Conservation (phyloP, 176 grass and related monocot species). For the Melocanna baccifera region DNA sequence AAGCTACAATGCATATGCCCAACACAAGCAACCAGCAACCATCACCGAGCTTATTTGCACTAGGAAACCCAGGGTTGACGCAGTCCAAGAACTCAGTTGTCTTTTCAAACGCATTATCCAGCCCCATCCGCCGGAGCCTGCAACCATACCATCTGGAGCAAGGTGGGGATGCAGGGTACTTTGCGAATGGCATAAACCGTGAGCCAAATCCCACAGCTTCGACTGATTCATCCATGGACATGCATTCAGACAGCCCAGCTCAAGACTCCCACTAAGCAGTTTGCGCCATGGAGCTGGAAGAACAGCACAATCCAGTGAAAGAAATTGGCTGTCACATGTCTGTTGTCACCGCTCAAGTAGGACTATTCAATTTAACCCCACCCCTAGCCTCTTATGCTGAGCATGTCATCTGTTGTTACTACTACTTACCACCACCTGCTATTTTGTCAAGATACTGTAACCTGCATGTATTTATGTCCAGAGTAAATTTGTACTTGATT, state of each 20-base stretch:
- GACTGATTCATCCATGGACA: slow-evolving; percentile 61
- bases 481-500: slow-evolving; percentile 32
- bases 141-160: slow-evolving; percentile 67
- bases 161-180: slow-evolving; percentile 37
- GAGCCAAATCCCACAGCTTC: slow-evolving; percentile 32
- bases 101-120: slow-evolving; percentile 60
- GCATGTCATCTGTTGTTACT: slow-evolving; percentile 27
- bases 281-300: background rate
- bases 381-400: slow-evolving; percentile 36
- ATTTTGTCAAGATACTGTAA: slow-evolving; percentile 37
- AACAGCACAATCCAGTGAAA: slow-evolving; percentile 24
- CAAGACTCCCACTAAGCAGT: slow-evolving; percentile 37
- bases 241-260: slow-evolving; percentile 57
- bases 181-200: slow-evolving; percentile 13
- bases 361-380: slow-evolving; percentile 43
- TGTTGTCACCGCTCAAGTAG: slow-evolving; percentile 35
- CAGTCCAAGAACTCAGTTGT: slow-evolving; percentile 48
- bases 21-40: slow-evolving; percentile 46
- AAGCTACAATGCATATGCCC: slow-evolving; percentile 22
- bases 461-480: slow-evolving; percentile 28
- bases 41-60: slow-evolving; percentile 11
- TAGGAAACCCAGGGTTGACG: slow-evolving; percentile 29
- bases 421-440: slow-evolving; percentile 15
- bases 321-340: background rate
- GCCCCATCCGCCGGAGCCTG: slow-evolving; percentile 52